A percentile compares a stretch with the other conserved stretches of the same genome.
phyloP scores from a whole-genome alignment of 352 stramenopile species.

The Phytophthora melonis region DNA sequence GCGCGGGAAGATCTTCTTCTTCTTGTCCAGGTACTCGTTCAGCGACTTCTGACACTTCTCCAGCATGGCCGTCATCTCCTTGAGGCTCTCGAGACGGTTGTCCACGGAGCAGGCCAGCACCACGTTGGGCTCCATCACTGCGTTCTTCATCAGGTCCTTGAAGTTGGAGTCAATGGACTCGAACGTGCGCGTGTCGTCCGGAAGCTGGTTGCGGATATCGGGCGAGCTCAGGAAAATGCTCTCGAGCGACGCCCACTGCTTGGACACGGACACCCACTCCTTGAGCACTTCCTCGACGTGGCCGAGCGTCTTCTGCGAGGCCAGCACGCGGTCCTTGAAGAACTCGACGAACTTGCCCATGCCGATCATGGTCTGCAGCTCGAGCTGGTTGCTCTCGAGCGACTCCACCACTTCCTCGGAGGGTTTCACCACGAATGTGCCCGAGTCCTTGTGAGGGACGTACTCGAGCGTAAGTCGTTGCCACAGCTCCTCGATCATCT shows the following conservation, averaged over 20 bases:
- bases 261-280: constrained; percentile 89
- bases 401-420: constrained; percentile 89
- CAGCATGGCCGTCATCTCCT: constrained; percentile 90
- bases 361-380: constrained; percentile 90
- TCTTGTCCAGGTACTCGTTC: constrained; percentile 93
- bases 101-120: constrained; percentile 81
- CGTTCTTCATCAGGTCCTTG: constrained; percentile 92
- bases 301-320: constrained; percentile 82
- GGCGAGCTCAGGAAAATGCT: constrained; percentile 91
- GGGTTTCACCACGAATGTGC: constrained; percentile 87
- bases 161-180: constrained; percentile 92
- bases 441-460: constrained; percentile 88
- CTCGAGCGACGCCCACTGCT: constrained; percentile 89
- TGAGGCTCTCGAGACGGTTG: constrained; percentile 81
- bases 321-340: constrained; percentile 87
- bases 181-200: constrained; percentile 88
- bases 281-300: constrained; percentile 90
- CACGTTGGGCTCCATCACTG: constrained; percentile 86
- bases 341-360: constrained; percentile 94
- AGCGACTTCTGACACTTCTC: constrained; percentile 91
- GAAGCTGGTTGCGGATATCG: constrained; percentile 90
- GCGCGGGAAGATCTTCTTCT: constrained; percentile 93
- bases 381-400: constrained; percentile 87
- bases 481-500: constrained; percentile 90
- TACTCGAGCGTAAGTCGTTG: constrained; percentile 86